phyloP scores from a whole-genome alignment of 805 yeast genomes.

The Monosporozyma yasuniensis region DNA sequence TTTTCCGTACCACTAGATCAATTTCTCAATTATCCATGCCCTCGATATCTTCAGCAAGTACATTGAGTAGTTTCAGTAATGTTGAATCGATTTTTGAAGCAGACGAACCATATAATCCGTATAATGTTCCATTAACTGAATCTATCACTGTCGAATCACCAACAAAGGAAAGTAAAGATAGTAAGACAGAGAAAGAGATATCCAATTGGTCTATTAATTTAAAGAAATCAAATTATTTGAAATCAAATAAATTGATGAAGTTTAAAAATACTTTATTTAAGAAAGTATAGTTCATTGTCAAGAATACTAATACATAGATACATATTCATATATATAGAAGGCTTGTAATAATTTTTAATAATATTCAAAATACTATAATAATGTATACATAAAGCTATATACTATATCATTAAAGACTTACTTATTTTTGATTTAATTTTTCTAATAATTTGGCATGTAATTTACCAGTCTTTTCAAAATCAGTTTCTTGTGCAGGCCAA shows the following conservation, averaged over 20 bases:
- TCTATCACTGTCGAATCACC: not conserved
- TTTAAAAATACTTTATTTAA: not conserved
- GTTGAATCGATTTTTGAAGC: conserved; percentile 5
- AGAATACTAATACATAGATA: not conserved
- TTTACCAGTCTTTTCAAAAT: conserved; percentile 60
- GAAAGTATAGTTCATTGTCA: not conserved
- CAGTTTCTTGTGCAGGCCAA: conserved; percentile 87
- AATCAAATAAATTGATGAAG: not conserved
- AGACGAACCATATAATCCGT: conserved; percentile 10
- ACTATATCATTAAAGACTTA: not conserved
- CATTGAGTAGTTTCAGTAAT: conserved; percentile 8
- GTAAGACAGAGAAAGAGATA: not conserved
- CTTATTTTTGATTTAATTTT: conserved; percentile 28
- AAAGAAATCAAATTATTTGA: conserved; percentile 1
- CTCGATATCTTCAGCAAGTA: conserved; percentile 34
- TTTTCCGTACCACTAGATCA: conserved; percentile 21
- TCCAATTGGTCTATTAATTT: not conserved
- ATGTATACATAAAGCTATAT: not conserved
- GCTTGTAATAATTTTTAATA: not conserved
- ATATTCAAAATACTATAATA: not conserved
- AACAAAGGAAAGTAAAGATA: not conserved
- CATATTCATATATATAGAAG: not conserved
- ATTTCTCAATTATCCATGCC: conserved; percentile 33
- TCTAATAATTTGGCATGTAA: conserved; percentile 52
- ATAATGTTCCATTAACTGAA: conserved; percentile 4